Evolutionary conservation across 2,329 filamentous ascomycete species (phyloP), one percentile per base, ranked within the genome.

Genomic region (Pseudodiploospora longispora): DNA sequence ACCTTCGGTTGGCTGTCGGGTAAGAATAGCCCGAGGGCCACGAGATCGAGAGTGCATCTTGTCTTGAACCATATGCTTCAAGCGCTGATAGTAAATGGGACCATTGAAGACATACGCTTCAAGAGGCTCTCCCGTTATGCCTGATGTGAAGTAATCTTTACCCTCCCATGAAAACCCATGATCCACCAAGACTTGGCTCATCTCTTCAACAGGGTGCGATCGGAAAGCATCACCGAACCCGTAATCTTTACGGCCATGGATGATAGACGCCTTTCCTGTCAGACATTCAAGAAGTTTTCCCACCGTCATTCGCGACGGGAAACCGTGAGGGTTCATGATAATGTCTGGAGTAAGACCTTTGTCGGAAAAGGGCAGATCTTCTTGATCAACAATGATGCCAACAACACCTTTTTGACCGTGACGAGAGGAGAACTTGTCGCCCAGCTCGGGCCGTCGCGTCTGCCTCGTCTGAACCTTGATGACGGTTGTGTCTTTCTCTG

Each of bases 291-390:
- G 79, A 73, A 98, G 85, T 67, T 98, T 98, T 30, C 93, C 93
- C 50, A 98, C 93, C 43, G 93, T 98, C 93, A 98, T 98, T 65
- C 93, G 93, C 30, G 91, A 97, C 2, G 93, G 93, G 75, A 98
- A 98, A 82, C 93, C 93, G 69, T 98, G 93, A 0, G 94, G 93
- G 71, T 98, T 98, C 93, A 98, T 98, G 78, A 98, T 98, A 54
- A 98, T 96, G 65, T 98, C 93, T 0, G 93, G 93, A n/a, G 82
- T 84, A 53, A 98, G 80, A 2, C 93, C 94, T 42, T 76, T 72
- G 65, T 98, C 93, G 32, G 85, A 85, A 69, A 98, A 98, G 0
- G 93, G 93, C 81, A 98, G 85, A 61, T 98, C 93, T 60, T 93
- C 89, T 67, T 97, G 91, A 50, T 95, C 87, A 12, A 91, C 89